Percentiles rank a stretch among this genome's conserved stretches.
Evolutionary conservation across 176 grass and related monocot species (phyloP).

Genomic region (Ampelocalamus luodianensis): DNA sequence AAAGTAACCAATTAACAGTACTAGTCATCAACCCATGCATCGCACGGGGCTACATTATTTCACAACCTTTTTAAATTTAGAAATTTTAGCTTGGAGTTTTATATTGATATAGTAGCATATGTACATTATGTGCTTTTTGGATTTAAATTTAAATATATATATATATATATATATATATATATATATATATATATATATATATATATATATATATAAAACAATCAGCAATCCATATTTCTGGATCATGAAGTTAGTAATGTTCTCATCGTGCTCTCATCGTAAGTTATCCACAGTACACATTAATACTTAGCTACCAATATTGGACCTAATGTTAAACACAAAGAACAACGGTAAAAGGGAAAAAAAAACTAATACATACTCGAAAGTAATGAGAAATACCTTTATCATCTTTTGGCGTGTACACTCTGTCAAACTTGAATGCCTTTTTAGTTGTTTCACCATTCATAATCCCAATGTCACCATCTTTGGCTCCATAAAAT

Average conservation of each 20-base stretch:
- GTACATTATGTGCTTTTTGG: too few species aligned
- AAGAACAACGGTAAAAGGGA: conserved; percentile 6
- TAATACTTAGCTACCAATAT: not conserved
- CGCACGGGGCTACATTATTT: too few species aligned
- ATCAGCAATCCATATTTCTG: too few species aligned
- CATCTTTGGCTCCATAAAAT: conserved; percentile 88
- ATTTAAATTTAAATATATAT: too few species aligned
- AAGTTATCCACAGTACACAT: not conserved
- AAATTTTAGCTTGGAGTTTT: too few species aligned
- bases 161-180: too few species aligned
- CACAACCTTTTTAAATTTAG: too few species aligned
- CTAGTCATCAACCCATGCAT: too few species aligned
- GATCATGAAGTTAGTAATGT: not conserved
- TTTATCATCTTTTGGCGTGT: conserved; percentile 83
- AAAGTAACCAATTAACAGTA: too few species aligned
- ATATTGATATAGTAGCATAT: too few species aligned
- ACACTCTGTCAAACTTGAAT: conserved; percentile 87
- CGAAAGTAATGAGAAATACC: conserved; percentile 42
- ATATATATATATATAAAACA: too few species aligned
- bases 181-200: too few species aligned
- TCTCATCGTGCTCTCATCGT: not conserved
- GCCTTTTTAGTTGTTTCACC: conserved; percentile 64
- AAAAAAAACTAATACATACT: not conserved
- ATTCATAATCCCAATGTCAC: conserved; percentile 75
- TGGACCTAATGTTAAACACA: not conserved